Conservation (phyloP, 78 protist species). For the Neovahlkampfia damariscottae region DNA sequence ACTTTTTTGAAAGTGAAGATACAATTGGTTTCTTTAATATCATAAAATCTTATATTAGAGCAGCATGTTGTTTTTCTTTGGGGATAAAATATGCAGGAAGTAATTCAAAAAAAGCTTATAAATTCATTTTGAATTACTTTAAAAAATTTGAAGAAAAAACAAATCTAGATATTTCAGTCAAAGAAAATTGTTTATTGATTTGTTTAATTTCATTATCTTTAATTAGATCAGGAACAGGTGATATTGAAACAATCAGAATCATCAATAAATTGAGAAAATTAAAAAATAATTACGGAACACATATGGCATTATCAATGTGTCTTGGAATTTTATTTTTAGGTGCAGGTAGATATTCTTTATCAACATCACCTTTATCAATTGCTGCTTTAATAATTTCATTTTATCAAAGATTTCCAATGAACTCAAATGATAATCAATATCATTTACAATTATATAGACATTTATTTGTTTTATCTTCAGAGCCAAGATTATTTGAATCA, state of each 20-base stretch:
- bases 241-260: background rate
- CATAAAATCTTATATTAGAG: background rate
- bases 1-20: conserved; percentile 1
- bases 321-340: conserved; percentile 13
- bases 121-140: background rate
- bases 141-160: background rate
- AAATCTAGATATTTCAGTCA: background rate
- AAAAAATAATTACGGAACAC: conserved; percentile 8
- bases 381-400: conserved; percentile 7
- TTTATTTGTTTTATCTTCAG: conserved; percentile 11
- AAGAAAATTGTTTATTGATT: background rate
- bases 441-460: conserved; percentile 13
- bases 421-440: conserved; percentile 13
- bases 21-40: background rate
- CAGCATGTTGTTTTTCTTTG: conserved; percentile 5
- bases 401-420: conserved; percentile 15
- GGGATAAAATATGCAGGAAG: conserved; percentile 17
- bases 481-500: conserved; percentile 14
- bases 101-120: background rate
- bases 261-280: conserved; percentile 4
- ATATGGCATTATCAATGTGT: conserved; percentile 12
- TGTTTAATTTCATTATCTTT: background rate
- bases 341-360: conserved; percentile 7
- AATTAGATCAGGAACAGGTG: conserved; percentile 15
- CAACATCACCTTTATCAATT: conserved; percentile 2